phyloP scores from a whole-genome alignment of 768 basidiomycete species.

The Tylopilus plumbeoviolaceoides region DNA sequence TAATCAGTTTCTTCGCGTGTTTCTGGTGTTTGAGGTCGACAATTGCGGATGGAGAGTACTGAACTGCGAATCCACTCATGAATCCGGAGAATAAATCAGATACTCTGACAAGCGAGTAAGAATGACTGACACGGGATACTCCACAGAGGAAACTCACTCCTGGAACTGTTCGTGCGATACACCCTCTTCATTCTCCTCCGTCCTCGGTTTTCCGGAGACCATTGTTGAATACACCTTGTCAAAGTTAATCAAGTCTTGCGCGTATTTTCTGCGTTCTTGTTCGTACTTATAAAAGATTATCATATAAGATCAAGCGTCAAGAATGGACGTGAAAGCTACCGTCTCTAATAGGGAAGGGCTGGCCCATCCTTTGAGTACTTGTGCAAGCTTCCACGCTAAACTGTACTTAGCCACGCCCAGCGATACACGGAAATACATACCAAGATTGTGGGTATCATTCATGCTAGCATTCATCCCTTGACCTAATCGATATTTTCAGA shows the following conservation, averaged over 20 bases:
- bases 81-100: slow-evolving; percentile 37
- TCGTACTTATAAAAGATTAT: slow-evolving; percentile 50
- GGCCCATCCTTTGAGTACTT: slow-evolving; percentile 43
- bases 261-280: slow-evolving; percentile 60
- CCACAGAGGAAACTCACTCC: slow-evolving; percentile 15
- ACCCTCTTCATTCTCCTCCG: slow-evolving; percentile 36
- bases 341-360: slow-evolving; percentile 36
- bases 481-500: slow-evolving; percentile 31
- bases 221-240: slow-evolving; percentile 61
- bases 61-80: slow-evolving; percentile 37
- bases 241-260: slow-evolving; percentile 68
- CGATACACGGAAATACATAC: slow-evolving; percentile 24
- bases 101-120: slow-evolving; percentile 20
- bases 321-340: slow-evolving; percentile 24
- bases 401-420: slow-evolving; percentile 44
- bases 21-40: slow-evolving; percentile 30
- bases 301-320: neutral
- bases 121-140: neutral
- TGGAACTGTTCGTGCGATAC: slow-evolving; percentile 35
- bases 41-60: slow-evolving; percentile 38
- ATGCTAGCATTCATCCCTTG: slow-evolving; percentile 80
- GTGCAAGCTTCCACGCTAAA: slow-evolving; percentile 45
- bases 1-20: slow-evolving; percentile 27
- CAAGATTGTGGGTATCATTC: slow-evolving; percentile 70
- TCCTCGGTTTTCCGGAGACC: slow-evolving; percentile 66